Percentiles rank a stretch among this genome's conserved stretches.
Evolutionary conservation across 192 early-diverging fungal species (phyloP).

Genomic region (Coemansia sp.): DNA sequence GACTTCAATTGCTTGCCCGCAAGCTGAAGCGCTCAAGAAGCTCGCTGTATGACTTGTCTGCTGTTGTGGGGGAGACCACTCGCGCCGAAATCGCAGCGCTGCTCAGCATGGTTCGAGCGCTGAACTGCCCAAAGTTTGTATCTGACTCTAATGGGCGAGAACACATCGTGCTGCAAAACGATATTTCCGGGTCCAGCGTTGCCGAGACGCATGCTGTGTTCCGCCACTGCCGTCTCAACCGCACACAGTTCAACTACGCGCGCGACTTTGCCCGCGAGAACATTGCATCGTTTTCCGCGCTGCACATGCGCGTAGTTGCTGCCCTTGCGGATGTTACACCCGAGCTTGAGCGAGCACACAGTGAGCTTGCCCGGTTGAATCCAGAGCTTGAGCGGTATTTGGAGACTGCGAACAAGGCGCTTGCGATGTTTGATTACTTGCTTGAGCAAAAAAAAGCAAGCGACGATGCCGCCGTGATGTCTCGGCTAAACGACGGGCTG

Average conservation of each 20-base stretch:
- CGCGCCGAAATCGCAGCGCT: slow-evolving; percentile 21
- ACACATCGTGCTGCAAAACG: slow-evolving; percentile 31
- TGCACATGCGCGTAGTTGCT: slow-evolving; percentile 7
- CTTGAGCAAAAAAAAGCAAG: slow-evolving; percentile 35
- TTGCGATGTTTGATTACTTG: slow-evolving; percentile 22
- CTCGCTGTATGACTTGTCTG: slow-evolving; percentile 17
- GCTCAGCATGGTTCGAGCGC: slow-evolving; percentile 22
- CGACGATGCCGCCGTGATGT: slow-evolving; percentile 11
- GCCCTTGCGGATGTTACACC: not conserved
- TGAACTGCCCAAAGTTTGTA: slow-evolving; percentile 43
- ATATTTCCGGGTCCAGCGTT: not conserved
- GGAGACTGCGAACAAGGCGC: slow-evolving; percentile 18
- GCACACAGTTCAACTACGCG: slow-evolving; percentile 31
- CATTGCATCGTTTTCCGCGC: slow-evolving; percentile 27
- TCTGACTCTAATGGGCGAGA: slow-evolving; percentile 23
- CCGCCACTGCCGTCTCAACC: slow-evolving; percentile 41
- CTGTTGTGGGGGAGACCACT: slow-evolving; percentile 1
- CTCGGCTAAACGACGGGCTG: slow-evolving; percentile 24
- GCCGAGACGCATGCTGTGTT: slow-evolving; percentile 24
- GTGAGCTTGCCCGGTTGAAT: slow-evolving; percentile 7
- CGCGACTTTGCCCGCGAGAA: slow-evolving; percentile 43
- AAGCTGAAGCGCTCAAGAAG: slow-evolving; percentile 43
- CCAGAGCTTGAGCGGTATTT: slow-evolving; percentile 17
- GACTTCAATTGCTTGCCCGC: slow-evolving; percentile 30
- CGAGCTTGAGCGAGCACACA: not conserved